A percentile compares a stretch with the other conserved stretches of the same genome.
These are phyloP conservation scores for Verticillium isaacii DNA, from an alignment of 2,329 filamentous ascomycete genomes.

Conservation along the genomic window DNA sequence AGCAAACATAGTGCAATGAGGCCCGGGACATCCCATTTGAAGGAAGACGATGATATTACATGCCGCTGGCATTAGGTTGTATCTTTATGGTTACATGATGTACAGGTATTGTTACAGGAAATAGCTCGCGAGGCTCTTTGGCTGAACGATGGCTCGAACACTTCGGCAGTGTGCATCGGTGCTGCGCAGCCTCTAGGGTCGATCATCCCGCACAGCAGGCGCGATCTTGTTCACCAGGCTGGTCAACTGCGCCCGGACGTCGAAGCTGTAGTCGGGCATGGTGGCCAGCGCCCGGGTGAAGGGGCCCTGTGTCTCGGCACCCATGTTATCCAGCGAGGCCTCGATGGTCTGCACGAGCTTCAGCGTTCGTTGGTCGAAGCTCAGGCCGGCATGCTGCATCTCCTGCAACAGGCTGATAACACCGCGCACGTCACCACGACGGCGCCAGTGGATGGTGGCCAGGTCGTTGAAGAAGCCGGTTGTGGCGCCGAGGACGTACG, in stretches of 20 bases:
- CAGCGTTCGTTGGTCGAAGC: constrained; percentile 47
- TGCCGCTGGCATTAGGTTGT: background rate
- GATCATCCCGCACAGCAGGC: background rate
- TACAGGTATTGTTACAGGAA: background rate
- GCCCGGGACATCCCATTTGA: background rate
- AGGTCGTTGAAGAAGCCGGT: constrained; percentile 67
- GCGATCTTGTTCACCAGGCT: background rate
- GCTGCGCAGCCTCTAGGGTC: background rate
- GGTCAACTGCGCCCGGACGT: constrained; percentile 9
- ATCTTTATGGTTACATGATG: background rate
- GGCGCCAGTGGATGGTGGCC: constrained; percentile 55
- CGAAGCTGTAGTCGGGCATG: constrained; percentile 12
- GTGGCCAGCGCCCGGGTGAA: constrained; percentile 10
- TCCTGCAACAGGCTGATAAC: constrained; percentile 56
- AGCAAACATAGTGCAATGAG: background rate
- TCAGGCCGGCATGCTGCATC: constrained; percentile 60
- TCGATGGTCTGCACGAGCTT: constrained; percentile 28
- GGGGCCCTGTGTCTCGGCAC: constrained; percentile 5
- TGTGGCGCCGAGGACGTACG: constrained; percentile 67
- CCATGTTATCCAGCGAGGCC: constrained; percentile 17
- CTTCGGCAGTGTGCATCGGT: too few species aligned
- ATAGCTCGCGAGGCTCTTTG: background rate
- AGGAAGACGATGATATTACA: background rate
- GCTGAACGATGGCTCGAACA: background rate
- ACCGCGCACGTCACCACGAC: constrained; percentile 51